Conservation (phyloP, 2,329 filamentous ascomycete genomes). For the Orbilia javanica region DNA sequence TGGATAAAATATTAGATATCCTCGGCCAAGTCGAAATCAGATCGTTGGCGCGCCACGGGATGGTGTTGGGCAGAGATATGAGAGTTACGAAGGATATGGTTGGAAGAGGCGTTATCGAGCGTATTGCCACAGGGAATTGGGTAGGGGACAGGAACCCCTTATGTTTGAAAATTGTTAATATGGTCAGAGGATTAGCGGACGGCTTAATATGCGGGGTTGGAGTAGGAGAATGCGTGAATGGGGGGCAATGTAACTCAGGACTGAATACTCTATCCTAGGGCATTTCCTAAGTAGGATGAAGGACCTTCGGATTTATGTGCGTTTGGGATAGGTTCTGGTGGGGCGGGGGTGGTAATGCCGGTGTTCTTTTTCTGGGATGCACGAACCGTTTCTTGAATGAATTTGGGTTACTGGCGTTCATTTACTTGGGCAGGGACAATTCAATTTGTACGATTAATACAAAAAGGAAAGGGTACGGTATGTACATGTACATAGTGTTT, state of each 20-base stretch:
- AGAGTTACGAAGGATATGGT: slow-evolving; percentile 56
- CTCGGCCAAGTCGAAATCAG: slow-evolving; percentile 53
- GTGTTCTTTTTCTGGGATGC: slow-evolving; percentile 17
- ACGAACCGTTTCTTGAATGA: slow-evolving; percentile 23
- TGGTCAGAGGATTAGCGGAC: slow-evolving; percentile 51
- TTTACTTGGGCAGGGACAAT: slow-evolving; percentile 24
- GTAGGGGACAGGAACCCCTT: slow-evolving; percentile 51
- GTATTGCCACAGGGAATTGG: slow-evolving; percentile 55
- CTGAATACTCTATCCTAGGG: slow-evolving; percentile 32
- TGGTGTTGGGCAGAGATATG: slow-evolving; percentile 37
- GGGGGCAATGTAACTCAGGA: slow-evolving; percentile 44
- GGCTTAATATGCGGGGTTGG: slow-evolving; percentile 52
- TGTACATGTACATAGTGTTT: slow-evolving; percentile 19
- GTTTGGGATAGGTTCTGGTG: slow-evolving; percentile 1
- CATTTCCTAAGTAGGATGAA: background rate
- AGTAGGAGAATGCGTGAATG: slow-evolving; percentile 51
- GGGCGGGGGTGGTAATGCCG: background rate
- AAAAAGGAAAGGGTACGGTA: background rate
- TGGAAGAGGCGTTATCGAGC: slow-evolving; percentile 47
- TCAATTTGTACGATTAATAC: slow-evolving; percentile 47
- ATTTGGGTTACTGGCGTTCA: slow-evolving; percentile 32
- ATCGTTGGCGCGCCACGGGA: slow-evolving; percentile 48
- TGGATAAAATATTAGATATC: slow-evolving; percentile 58
- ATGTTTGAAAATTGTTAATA: slow-evolving; percentile 55
- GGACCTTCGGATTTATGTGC: too few relatives aligned